Evolutionary conservation across 2,329 filamentous ascomycete genomes (phyloP).

Genomic region (Iodosphaeria phyllophila): DNA sequence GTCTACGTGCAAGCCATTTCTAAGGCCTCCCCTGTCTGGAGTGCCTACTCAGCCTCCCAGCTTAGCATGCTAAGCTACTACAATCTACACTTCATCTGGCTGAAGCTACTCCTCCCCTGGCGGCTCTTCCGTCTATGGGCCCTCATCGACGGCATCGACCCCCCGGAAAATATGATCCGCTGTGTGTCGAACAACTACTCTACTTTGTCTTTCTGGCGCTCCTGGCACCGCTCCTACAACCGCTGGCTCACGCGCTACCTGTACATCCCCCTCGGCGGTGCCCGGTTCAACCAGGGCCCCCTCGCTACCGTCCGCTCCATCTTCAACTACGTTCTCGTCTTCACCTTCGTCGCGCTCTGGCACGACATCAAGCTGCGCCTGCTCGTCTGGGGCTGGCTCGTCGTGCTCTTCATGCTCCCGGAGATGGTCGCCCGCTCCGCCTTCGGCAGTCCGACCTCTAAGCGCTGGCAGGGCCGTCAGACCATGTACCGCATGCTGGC

Average conservation of each 20-base stretch:
- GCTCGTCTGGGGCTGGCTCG: constrained; percentile 91
- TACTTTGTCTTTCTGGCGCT: constrained; percentile 80
- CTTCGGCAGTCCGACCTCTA: constrained; percentile 62
- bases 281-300: constrained; percentile 26
- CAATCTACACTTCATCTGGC: constrained; percentile 94
- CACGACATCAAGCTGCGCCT: constrained; percentile 87
- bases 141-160: constrained; percentile 76
- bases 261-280: constrained; percentile 76
- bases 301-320: constrained; percentile 36
- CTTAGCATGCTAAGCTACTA: constrained; percentile 84
- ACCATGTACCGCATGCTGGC: constrained; percentile 62
- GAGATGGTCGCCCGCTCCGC: constrained; percentile 55
- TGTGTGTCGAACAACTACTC: constrained; percentile 94
- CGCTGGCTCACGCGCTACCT: constrained; percentile 89
- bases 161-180: constrained; percentile 94
- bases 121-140: constrained; percentile 98
- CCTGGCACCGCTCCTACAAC: constrained; percentile 91
- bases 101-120: constrained; percentile 93
- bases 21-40: constrained; percentile 64
- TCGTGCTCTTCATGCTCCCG: constrained; percentile 84
- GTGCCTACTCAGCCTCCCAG: constrained; percentile 67
- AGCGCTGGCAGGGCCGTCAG: no score
- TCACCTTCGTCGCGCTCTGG: constrained; percentile 96
- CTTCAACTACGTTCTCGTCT: constrained; percentile 64
- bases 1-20: constrained; percentile 89